A percentile compares a stretch with the other conserved stretches of the same genome.
phyloP scores from a whole-genome alignment of 352 stramenopile species.

The Pseudoperonospora humuli region DNA sequence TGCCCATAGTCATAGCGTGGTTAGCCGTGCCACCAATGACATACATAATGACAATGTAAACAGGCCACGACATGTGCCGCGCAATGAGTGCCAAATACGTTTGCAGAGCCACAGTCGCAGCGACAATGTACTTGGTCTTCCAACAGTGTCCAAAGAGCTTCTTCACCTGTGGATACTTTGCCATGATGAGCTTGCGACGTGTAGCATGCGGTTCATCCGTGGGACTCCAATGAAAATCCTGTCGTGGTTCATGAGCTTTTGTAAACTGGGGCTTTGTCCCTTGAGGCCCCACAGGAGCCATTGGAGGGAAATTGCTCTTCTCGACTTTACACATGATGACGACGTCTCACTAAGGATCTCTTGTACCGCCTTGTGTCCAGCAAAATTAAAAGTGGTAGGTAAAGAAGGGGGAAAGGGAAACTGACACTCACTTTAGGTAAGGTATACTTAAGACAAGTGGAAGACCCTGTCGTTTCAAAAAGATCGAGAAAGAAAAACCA shows the following conservation, averaged over 20 bases:
- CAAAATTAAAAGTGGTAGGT: neutral
- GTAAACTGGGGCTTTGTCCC: conserved; percentile 38
- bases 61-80: conserved; percentile 54
- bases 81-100: conserved; percentile 68
- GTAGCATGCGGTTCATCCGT: conserved; percentile 85
- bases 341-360: too few relatives aligned
- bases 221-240: conserved; percentile 79
- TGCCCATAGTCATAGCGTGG: conserved; percentile 92
- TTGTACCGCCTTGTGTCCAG: too few relatives aligned
- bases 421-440: too few relatives aligned
- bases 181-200: conserved; percentile 73
- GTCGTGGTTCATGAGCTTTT: conserved; percentile 32
- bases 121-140: conserved; percentile 85
- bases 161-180: conserved; percentile 87
- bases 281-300: conserved; percentile 33
- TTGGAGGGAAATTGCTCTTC: conserved; percentile 26
- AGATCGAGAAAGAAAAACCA: too few relatives aligned
- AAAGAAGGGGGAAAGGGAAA: too few relatives aligned
- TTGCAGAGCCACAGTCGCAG: conserved; percentile 70
- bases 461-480: too few relatives aligned
- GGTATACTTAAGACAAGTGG: too few relatives aligned
- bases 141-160: conserved; percentile 81
- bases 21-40: conserved; percentile 88
- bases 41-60: conserved; percentile 66
- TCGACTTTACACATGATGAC: conserved; percentile 40